A percentile compares a stretch with the other conserved stretches of the same genome.
These are phyloP conservation scores for Sclerotinia spermophila DNA, from an alignment of 2,329 filamentous ascomycete species.

Conservation along the genomic window DNA sequence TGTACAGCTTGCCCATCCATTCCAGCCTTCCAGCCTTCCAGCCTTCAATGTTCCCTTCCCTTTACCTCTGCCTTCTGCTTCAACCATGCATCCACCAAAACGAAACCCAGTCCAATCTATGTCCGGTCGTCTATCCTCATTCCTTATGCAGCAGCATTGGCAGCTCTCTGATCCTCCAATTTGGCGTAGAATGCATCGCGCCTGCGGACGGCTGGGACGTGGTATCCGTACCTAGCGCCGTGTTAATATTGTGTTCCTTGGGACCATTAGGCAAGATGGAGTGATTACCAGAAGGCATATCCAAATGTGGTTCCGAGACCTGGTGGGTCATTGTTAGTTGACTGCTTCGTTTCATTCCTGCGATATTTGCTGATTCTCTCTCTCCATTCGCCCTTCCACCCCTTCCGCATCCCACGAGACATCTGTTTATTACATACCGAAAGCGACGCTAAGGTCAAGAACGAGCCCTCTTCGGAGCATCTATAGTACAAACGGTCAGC, in stretches of 20 bases:
- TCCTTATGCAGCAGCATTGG: conserved; percentile 32
- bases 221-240: conserved; percentile 40
- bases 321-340: conserved; percentile 31
- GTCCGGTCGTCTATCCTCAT: conserved; percentile 14
- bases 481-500: conserved; percentile 39
- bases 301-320: conserved; percentile 52
- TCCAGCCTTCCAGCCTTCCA: conserved; percentile 15
- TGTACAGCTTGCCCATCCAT: conserved; percentile 33
- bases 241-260: not conserved
- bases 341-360: conserved; percentile 10
- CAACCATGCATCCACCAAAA: not conserved
- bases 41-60: not conserved
- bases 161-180: conserved; percentile 41
- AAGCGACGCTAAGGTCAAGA: conserved; percentile 54
- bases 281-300: conserved; percentile 53
- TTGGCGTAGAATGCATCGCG: conserved; percentile 43
- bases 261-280: too few species aligned
- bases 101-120: conserved; percentile 3
- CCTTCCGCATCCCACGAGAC: not conserved
- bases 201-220: conserved; percentile 41
- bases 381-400: not conserved
- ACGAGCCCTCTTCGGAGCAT: conserved; percentile 57
- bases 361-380: not conserved
- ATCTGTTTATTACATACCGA: conserved; percentile 43
- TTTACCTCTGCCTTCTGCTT: not conserved